These are phyloP conservation scores for Rosa rugosa DNA, from an alignment of 306 rosid genomes.

Conservation along the genomic window DNA sequence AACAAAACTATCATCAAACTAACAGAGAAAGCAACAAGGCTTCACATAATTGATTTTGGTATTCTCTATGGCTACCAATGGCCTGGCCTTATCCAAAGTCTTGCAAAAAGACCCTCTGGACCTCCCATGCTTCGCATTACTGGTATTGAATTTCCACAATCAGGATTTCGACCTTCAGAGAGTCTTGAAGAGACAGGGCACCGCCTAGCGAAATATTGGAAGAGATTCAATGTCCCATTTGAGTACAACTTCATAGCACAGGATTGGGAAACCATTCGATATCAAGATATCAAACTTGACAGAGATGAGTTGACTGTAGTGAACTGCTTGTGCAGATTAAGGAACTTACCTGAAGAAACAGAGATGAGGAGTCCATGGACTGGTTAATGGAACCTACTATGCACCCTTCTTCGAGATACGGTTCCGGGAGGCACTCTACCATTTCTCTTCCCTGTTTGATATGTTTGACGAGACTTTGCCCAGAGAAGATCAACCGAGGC, in stretches of 20 bases:
- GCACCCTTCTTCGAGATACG: constrained; percentile 31
- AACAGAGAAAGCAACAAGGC: constrained; percentile 31
- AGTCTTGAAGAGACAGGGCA: constrained; percentile 36
- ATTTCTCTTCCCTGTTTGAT: constrained; percentile 30
- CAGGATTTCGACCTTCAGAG: constrained; percentile 39
- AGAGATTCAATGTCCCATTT: constrained; percentile 41
- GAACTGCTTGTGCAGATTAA: constrained; percentile 35
- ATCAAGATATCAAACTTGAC: constrained; percentile 26
- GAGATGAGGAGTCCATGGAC: constrained; percentile 47
- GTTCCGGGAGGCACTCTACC: constrained; percentile 31
- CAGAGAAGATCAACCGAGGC: constrained; percentile 14
- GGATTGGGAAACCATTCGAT: constrained; percentile 42
- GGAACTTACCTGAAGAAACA: constrained; percentile 53
- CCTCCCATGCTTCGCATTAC: constrained; percentile 44
- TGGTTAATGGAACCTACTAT: constrained; percentile 48
- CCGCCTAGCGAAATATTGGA: constrained; percentile 35
- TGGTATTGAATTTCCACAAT: constrained; percentile 45
- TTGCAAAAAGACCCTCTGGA: constrained; percentile 32
- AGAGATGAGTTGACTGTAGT: constrained; percentile 25
- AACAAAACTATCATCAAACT: constrained; percentile 30
- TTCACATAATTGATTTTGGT: constrained; percentile 51
- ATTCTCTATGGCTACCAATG: constrained; percentile 45
- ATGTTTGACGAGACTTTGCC: constrained; percentile 14
- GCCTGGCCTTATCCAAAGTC: constrained; percentile 47
- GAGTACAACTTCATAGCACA: constrained; percentile 35